Evolutionary conservation across 257 asterid genomes (phyloP).

Genomic region (Agastache rugosa): DNA sequence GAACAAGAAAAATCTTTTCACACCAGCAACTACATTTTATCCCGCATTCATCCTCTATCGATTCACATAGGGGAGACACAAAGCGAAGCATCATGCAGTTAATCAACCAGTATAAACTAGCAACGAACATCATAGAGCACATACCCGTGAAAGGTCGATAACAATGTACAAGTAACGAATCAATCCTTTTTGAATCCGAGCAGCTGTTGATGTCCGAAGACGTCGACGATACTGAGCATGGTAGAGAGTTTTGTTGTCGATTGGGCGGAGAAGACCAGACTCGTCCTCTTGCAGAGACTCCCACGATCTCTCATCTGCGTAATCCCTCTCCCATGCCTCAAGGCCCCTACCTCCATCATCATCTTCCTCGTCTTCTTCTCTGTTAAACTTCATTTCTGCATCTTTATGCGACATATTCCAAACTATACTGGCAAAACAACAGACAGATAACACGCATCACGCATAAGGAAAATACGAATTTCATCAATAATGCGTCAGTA

Average conservation of each 20-base stretch:
- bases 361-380: conserved; percentile 83
- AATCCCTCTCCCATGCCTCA: conserved; percentile 93
- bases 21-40: conserved; percentile 6
- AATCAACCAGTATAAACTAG: not conserved
- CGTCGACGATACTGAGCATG: conserved; percentile 95
- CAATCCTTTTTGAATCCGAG: conserved; percentile 89
- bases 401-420: conserved; percentile 44
- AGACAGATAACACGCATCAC: not conserved
- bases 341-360: conserved; percentile 66
- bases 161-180: conserved; percentile 83
- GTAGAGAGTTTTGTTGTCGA: conserved; percentile 80
- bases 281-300: conserved; percentile 98
- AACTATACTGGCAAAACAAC: conserved; percentile 5
- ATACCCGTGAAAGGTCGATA: conserved; percentile 87
- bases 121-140: conserved; percentile 20
- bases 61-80: conserved; percentile 1
- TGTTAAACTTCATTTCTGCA: conserved; percentile 51
- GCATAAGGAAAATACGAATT: not conserved
- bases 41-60: not conserved
- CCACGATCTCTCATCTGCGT: conserved; percentile 97
- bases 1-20: conserved; percentile 1
- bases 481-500: not conserved
- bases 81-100: conserved; percentile 4
- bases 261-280: conserved; percentile 89
- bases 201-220: conserved; percentile 68